Conservation (phyloP, 1,139 yeast species). For the Pichia sp. region DNA sequence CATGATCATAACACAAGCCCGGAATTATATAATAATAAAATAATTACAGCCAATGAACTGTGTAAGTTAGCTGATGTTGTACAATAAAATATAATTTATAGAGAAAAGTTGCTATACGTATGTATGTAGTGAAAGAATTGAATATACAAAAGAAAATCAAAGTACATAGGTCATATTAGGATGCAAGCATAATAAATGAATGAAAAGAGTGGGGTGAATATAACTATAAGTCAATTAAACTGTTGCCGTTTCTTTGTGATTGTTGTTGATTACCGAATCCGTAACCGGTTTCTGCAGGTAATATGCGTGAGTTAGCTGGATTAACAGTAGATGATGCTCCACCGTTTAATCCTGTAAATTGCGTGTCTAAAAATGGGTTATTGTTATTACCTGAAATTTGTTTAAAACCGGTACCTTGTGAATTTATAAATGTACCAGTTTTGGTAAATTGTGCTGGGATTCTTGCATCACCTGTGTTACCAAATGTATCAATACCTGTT, state of each 20-base stretch:
- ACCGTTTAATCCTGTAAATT: slow-evolving; percentile 59
- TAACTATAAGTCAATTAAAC: slow-evolving; percentile 34
- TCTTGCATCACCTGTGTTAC: slow-evolving; percentile 85
- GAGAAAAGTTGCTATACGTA: no score
- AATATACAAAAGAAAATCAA: no score
- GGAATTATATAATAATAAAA: no score
- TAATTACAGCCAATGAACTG: no score
- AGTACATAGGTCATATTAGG: no score
- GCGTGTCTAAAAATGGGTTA: slow-evolving; percentile 68
- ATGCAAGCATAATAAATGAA: not conserved
- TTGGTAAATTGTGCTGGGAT: slow-evolving; percentile 91
- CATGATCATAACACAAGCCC: no score
- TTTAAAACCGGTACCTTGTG: slow-evolving; percentile 79
- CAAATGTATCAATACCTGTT: slow-evolving; percentile 92
- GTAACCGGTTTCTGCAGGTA: slow-evolving; percentile 78
- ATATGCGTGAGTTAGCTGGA: slow-evolving; percentile 31
- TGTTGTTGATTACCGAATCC: slow-evolving; percentile 74
- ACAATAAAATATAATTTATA: no score
- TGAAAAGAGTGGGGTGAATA: not conserved
- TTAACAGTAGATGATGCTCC: slow-evolving; percentile 29
- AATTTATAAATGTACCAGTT: slow-evolving; percentile 72
- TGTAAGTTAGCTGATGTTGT: no score
- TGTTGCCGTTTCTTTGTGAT: slow-evolving; percentile 26
- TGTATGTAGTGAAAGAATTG: no score
- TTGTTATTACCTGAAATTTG: slow-evolving; percentile 38